Conservation (phyloP, 2,329 filamentous ascomycete genomes). For the Dactylellina drechsleri region DNA sequence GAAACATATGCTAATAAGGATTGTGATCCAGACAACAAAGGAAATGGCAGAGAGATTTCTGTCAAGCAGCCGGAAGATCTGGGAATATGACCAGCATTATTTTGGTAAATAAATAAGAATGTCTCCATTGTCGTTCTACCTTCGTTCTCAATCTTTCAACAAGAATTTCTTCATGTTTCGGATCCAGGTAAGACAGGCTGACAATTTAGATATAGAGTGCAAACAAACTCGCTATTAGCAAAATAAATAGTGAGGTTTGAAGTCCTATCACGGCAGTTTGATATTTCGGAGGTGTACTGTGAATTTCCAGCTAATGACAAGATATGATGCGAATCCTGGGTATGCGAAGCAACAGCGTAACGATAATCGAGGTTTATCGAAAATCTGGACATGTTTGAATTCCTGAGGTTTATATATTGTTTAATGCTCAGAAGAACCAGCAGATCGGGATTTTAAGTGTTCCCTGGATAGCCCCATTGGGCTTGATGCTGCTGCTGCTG, state of each 20-base stretch:
- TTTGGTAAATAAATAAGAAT: constrained; percentile 16
- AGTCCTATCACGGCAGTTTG: no score
- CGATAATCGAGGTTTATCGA: neutral
- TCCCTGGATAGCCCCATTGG: constrained; percentile 43
- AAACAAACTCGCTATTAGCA: neutral
- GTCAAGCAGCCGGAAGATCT: constrained; percentile 7
- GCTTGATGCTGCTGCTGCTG: constrained; percentile 55
- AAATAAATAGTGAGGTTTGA: neutral
- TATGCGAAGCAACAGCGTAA: no score
- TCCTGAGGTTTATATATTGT: no score
- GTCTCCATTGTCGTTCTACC: neutral
- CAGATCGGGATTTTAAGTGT: constrained; percentile 9
- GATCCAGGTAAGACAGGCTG: neutral
- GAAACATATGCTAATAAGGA: constrained; percentile 9
- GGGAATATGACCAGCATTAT: constrained; percentile 44
- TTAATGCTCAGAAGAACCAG: no score
- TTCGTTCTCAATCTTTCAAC: neutral
- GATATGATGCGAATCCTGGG: no score
- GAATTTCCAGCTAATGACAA: no score
- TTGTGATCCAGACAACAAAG: constrained; percentile 47
- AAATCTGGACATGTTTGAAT: neutral
- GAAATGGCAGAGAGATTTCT: constrained; percentile 22
- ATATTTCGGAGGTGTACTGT: no score
- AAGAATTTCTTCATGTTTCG: constrained; percentile 12
- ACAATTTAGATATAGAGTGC: neutral